A percentile compares a stretch with the other conserved stretches of the same genome.
Evolutionary conservation across 2,329 filamentous ascomycete species (phyloP).

Genomic region (Falciphora oryzae): DNA sequence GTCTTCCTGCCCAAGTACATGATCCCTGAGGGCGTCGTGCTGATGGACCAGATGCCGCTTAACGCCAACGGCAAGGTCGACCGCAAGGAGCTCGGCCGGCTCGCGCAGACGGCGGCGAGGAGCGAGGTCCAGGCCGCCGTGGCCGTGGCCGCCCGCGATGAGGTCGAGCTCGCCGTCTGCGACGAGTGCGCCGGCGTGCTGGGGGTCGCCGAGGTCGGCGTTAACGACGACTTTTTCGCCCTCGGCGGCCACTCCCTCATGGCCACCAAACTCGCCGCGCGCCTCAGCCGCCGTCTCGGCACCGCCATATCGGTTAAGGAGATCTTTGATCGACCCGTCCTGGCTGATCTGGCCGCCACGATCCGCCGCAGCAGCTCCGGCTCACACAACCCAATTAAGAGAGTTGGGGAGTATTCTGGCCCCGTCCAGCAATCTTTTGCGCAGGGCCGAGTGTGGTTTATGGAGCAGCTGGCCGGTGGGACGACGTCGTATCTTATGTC

Average conservation of each 20-base stretch:
- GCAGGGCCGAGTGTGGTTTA: slow-evolving; percentile 3
- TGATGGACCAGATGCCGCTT: slow-evolving; percentile 46
- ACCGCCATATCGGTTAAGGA: slow-evolving; percentile 1
- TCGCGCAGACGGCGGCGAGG: not conserved
- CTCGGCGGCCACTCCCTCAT: not conserved
- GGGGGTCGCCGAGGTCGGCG: not conserved
- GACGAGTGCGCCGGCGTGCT: not conserved
- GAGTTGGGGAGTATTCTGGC: not conserved
- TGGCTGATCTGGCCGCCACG: not conserved
- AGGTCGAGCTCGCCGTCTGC: not conserved
- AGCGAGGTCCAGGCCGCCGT: not conserved
- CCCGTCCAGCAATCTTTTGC: slow-evolving; percentile 2
- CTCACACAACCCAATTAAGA: not conserved
- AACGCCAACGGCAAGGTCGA: slow-evolving; percentile 59
- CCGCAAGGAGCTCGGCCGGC: slow-evolving; percentile 34
- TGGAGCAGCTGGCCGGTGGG: not conserved
- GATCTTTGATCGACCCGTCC: not conserved
- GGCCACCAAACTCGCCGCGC: slow-evolving; percentile 2
- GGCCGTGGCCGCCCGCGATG: not conserved
- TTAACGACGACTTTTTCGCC: slow-evolving; percentile 2
- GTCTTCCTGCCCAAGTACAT: slow-evolving; percentile 51
- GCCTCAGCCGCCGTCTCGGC: slow-evolving; percentile 1
- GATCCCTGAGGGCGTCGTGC: slow-evolving; percentile 49
- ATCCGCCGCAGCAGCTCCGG: not conserved
- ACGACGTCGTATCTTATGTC: not conserved